These are phyloP conservation scores for Podospora australis DNA, from an alignment of 495 filamentous ascomycete species.

Conservation along the genomic window DNA sequence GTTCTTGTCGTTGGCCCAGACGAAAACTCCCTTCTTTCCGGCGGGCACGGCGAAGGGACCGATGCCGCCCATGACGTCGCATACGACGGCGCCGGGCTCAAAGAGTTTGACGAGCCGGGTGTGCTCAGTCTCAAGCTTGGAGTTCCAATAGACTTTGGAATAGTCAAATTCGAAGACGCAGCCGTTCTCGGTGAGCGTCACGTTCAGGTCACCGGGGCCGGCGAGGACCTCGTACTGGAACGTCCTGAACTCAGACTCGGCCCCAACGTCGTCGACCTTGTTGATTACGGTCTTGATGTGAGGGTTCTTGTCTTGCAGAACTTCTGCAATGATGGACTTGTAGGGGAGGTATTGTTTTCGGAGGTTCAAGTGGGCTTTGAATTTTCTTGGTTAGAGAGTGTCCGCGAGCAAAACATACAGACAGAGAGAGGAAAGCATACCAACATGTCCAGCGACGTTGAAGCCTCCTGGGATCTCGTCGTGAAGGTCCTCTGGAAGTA, in stretches of 20 bases:
- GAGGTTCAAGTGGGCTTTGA: constrained; percentile 87
- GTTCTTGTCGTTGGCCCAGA: constrained; percentile 96
- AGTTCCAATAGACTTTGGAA: constrained; percentile 96
- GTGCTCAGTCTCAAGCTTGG: constrained; percentile 81
- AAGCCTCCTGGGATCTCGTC: constrained; percentile 82
- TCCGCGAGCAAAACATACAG: too few relatives aligned
- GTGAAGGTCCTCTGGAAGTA: constrained; percentile 59
- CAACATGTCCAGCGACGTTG: constrained; percentile 80
- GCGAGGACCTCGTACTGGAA: constrained; percentile 90
- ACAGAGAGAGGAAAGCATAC: too few relatives aligned
- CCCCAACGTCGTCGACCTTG: constrained; percentile 83
- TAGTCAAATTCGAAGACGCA: constrained; percentile 68
- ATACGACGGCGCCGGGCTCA: constrained; percentile 76
- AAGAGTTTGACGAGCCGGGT: constrained; percentile 72
- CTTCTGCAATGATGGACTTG: constrained; percentile 73
- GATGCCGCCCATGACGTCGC: constrained; percentile 96
- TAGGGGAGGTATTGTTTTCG: constrained; percentile 72
- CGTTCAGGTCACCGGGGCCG: constrained; percentile 71
- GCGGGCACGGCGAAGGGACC: constrained; percentile 93
- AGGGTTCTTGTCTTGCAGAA: constrained; percentile 82
- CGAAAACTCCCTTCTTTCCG: constrained; percentile 82
- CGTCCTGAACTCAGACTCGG: constrained; percentile 79
- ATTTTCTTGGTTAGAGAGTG: too few relatives aligned
- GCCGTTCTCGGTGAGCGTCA: constrained; percentile 59
- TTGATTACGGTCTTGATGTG: constrained; percentile 83